Evolutionary conservation across 768 basidiomycete species (phyloP), one percentile per base, ranked within the genome.

Genomic region (Hortiboletus campestris): DNA sequence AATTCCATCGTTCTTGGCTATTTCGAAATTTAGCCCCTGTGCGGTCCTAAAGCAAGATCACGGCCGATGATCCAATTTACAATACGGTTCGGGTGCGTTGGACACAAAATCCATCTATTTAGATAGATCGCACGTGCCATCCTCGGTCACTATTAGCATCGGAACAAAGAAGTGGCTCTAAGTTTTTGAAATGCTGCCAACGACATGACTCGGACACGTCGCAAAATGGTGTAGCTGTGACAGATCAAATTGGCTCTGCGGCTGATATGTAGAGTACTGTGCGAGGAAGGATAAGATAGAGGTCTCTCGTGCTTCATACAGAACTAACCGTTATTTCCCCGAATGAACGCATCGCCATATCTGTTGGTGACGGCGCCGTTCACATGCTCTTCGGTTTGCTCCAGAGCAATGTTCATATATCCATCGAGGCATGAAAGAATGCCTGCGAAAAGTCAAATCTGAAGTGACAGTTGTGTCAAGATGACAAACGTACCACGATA

Each of bases 371-470:
- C 80, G n/a, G 73, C 64, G 4, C 94, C 94, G 59, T 90, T 87
- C 11, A 95, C 91, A 71, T 94, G 85, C 73, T 99, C 97, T 74
- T 97, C 94, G 4, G 95, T 97, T 71, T 97, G 91, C 74, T 99
- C 97, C 35, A 98, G 75, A 14, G 94, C 97, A 47, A 98, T 96
- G 74, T 98, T 98, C 97, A 99, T 98, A 73, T 97, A 98, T 0
- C 95, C 95, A 72, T 98, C 97, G 22, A 98, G 80, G 67, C 97
- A 98, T 4, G 94, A 95, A 14, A 99, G 75, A 4, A 94, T 80
- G 19, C 96, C 96, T 98, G 6, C 12, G n/a, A 40, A 38, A 46
- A 22, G 45, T 60, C 29, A 48, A 31, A 34, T 28, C 28, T 14
- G 17, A 32, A 28, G 52, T 36, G 34, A 39, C 46, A 32, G 34